Evolutionary conservation across 768 basidiomycete species (phyloP).

Genomic region (Antrodiella citrinella): DNA sequence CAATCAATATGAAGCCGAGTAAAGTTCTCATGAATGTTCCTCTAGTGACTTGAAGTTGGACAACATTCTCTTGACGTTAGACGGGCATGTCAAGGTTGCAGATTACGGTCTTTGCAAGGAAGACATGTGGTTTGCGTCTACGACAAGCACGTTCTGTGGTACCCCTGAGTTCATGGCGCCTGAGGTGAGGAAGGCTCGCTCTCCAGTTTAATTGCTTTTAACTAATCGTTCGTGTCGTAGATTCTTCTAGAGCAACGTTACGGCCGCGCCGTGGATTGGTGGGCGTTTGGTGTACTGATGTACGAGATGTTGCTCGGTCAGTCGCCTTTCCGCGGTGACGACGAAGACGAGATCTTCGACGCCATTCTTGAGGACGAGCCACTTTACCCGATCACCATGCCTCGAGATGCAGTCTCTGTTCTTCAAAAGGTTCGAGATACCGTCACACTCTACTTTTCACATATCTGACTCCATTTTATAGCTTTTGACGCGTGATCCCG

Average conservation of each 20-base stretch:
- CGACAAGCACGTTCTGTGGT: constrained; percentile 98
- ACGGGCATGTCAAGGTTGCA: constrained; percentile 97
- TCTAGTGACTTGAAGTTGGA: constrained; percentile 92
- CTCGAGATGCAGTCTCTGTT: constrained; percentile 91
- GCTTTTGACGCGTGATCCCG: constrained; percentile 89
- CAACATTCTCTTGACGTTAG: constrained; percentile 92
- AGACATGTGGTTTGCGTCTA: constrained; percentile 95
- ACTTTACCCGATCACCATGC: constrained; percentile 98
- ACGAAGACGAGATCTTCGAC: constrained; percentile 99
- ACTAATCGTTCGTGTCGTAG: too few species aligned
- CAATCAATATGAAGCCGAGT: neutral
- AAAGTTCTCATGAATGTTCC: neutral
- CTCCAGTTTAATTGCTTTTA: constrained; percentile 4
- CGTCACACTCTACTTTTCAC: neutral
- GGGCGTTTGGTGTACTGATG: constrained; percentile 97
- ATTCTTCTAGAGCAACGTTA: constrained; percentile 99
- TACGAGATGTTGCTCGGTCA: constrained; percentile 99
- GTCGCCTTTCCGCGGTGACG: constrained; percentile 98
- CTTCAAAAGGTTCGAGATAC: constrained; percentile 93
- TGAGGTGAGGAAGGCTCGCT: constrained; percentile 51
- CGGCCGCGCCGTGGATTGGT: constrained; percentile 98
- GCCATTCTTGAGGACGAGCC: constrained; percentile 98
- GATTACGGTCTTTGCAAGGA: constrained; percentile 99
- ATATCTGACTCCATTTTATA: too few species aligned
- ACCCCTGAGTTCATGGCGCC: constrained; percentile 99